Evolutionary conservation across 2,329 filamentous ascomycete species (phyloP).

Genomic region (Raffaelea ambrosiae): DNA sequence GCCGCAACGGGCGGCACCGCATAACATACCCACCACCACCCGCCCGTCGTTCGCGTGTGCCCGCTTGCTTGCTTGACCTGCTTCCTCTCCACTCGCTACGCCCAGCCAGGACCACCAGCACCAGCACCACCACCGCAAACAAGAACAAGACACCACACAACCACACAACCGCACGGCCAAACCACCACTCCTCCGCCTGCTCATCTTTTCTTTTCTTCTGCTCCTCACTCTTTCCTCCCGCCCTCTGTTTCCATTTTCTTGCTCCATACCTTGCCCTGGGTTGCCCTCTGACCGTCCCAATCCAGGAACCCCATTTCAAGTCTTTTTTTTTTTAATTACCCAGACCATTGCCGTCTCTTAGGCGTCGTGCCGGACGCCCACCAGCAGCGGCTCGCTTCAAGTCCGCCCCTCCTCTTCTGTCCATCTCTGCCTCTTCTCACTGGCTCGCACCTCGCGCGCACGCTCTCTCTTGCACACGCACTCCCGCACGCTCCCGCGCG

Average conservation of each 20-base stretch:
- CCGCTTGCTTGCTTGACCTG: conserved; percentile 9
- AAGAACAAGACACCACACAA: too few relatives aligned
- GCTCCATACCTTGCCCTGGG: neutral
- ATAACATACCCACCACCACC: conserved; percentile 15
- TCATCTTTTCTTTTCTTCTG: too few relatives aligned
- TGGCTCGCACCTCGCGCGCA: neutral
- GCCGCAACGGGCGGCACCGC: conserved; percentile 23
- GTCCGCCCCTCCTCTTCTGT: neutral
- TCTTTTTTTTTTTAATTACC: neutral
- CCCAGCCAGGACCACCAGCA: neutral
- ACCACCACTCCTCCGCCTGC: neutral
- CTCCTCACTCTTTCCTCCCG: neutral
- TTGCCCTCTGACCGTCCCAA: neutral
- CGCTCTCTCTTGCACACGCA: neutral
- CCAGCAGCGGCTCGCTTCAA: neutral
- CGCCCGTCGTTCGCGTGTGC: neutral
- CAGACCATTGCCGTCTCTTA: neutral
- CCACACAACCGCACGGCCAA: too few relatives aligned
- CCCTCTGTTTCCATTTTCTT: conserved; percentile 14
- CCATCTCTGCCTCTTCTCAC: neutral
- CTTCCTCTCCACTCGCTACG: neutral
- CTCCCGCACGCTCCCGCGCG: too few relatives aligned
- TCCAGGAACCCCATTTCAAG: neutral
- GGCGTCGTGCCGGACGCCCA: too few relatives aligned
- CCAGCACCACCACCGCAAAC: too few relatives aligned